These are phyloP conservation scores for Megacollybia marginata DNA, from an alignment of 768 basidiomycete genomes.

Conservation along the genomic window DNA sequence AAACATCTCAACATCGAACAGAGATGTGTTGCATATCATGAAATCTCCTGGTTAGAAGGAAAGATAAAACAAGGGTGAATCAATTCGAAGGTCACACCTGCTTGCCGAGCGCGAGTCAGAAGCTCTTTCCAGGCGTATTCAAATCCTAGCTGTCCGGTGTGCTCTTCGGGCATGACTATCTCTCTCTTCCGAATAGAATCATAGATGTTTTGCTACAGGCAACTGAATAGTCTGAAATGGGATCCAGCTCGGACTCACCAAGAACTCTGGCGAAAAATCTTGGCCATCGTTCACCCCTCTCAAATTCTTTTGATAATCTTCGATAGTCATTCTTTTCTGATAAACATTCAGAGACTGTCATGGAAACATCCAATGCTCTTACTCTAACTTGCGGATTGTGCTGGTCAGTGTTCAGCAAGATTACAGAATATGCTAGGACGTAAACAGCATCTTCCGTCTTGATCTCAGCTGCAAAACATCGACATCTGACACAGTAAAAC, in stretches of 20 bases:
- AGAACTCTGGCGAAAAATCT: conserved; percentile 80
- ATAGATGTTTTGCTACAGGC: conserved; percentile 71
- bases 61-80: background rate
- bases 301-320: conserved; percentile 89
- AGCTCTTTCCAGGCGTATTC: conserved; percentile 99
- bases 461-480: conserved; percentile 59
- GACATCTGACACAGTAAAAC: conserved; percentile 1
- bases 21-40: conserved; percentile 70
- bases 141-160: conserved; percentile 92
- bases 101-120: conserved; percentile 68
- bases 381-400: conserved; percentile 93
- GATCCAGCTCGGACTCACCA: conserved; percentile 39
- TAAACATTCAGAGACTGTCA: conserved; percentile 1
- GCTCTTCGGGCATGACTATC: conserved; percentile 97
- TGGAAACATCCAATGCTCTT: conserved; percentile 18
- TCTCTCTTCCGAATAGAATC: conserved; percentile 92
- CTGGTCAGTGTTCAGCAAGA: conserved; percentile 96
- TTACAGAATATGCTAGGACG: conserved; percentile 90
- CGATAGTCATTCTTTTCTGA: conserved; percentile 94
- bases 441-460: conserved; percentile 90
- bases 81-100: conserved; percentile 41
- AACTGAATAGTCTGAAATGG: too few species aligned
- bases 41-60: conserved; percentile 39
- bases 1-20: conserved; percentile 93
- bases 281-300: conserved; percentile 84